Evolutionary conservation across 2,329 filamentous ascomycete species (phyloP), one percentile per base, ranked within the genome.

Genomic region (Helotiales sp.): DNA sequence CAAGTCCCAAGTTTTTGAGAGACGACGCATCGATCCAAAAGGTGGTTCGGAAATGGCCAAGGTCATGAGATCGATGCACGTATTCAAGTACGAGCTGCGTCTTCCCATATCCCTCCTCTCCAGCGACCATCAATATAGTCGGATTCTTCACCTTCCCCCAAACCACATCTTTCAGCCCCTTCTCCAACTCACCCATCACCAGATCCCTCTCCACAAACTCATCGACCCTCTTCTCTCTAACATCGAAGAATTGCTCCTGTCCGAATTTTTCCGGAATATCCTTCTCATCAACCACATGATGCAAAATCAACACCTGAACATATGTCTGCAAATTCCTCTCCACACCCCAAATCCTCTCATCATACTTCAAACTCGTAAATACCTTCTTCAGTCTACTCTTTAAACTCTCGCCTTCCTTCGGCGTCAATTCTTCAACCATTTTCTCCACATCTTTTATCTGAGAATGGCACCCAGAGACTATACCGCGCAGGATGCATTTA

Each of bases 271-370:
- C 36, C n/a, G 44, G 53, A 3, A 44, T 19, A 13, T 57, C 61
- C 22, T 47, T 31, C 34, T 54, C 48, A 57, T 62, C 63, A 36
- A 65, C 54, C 55, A 59, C 61, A 47, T 63, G 63, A 55, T 65
- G 63, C 19, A 65, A 31, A 27, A 63, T 59, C 33, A 63, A 34
- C 1, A 65, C 61, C 8, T 59, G 62, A 44, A 65, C 56, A 33
- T 62, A 65, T 3, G 61, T 63, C 10, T 65, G 59, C 15, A 65
- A 40, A 42, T 62, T 65, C 46, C 58, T 54, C 27, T 63, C 61
- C 19, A 63, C 58, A 1, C 56, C 55, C 59, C 63, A 57, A 13
- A 61, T 51, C 36, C 56, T 59, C 29, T 63, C 63, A 44, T 65
- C 63, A 52, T 58, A 65, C 44, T 48, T 59, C 15, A 65, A 22